Evolutionary conservation across 805 yeast species (phyloP), one percentile per base, ranked within the genome.

Genomic region (Ogataea pilisensis): DNA sequence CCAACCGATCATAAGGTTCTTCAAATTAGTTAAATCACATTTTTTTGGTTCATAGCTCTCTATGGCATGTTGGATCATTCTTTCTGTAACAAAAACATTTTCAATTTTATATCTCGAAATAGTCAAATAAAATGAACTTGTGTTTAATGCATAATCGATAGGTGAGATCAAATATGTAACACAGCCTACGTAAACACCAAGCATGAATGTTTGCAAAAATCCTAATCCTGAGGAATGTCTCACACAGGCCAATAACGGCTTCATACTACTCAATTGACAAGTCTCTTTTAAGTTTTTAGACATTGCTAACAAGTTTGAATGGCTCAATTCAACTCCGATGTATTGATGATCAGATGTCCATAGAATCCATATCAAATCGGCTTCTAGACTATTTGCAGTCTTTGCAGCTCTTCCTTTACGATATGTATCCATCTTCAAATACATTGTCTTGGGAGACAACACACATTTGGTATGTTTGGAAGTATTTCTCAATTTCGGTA

Each of bases 241-340:
- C 8, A 87, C 95, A 60, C 96, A 81, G 0, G 96, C 95, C 31
- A 91, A 70, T 6, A 93, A 69, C 0, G 96, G 82, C 31, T 78
- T 76, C 26, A 75, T 72, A 30, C 85, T 75, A 12, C 82, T 73
- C 64, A 93, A 70, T 45, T 87, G 91, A 55, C 96, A 86, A 0
- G 98, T 91, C 57, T 91, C 97, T 52, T 93, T 91, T 55, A 88
- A 74, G 17, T 86, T 85, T 54, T 90, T 88, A 62, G 97, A 89
- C 60, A 86, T 75, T 2, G 87, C 82, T 50, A 90, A 63, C 11
- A 93, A 66, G 37, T 77, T 74, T 31, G 71, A 65, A 57, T 85
- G 93, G 19, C 77, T 78, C 46, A 76, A 61, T 16, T 67, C 66
- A 2, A 75, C 73, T 0, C 84, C 86, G 0, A 76, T 70, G 41